phyloP scores from a whole-genome alignment of 2,329 filamentous ascomycete genomes.

The Pyricularia grisea region DNA sequence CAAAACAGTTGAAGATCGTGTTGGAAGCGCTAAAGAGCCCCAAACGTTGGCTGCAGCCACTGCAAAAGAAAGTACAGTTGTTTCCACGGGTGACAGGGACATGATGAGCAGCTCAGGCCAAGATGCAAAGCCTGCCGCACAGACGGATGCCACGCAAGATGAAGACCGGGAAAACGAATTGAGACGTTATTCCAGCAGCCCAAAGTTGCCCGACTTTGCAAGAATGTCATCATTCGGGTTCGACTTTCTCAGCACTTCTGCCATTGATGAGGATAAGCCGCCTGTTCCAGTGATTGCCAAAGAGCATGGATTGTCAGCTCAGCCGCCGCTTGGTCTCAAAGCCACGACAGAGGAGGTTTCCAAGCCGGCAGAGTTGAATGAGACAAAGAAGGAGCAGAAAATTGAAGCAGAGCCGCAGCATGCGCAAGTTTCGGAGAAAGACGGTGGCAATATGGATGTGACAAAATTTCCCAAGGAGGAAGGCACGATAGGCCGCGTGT shows the following conservation, averaged over 20 bases:
- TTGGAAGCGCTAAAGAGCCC: constrained; percentile 14
- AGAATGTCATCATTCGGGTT: constrained; percentile 52
- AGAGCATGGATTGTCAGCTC: background rate
- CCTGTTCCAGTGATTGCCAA: constrained; percentile 12
- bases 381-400: background rate
- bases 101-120: background rate
- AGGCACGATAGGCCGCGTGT: background rate
- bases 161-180: constrained; percentile 12
- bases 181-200: constrained; percentile 38
- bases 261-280: constrained; percentile 8
- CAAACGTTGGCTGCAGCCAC: background rate
- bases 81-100: constrained; percentile 2
- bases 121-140: background rate
- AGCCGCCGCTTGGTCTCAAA: background rate
- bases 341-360: background rate
- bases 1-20: background rate
- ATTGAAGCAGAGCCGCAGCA: background rate
- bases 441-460: background rate
- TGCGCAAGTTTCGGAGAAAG: background rate
- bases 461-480: background rate
- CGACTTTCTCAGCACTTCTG: constrained; percentile 35
- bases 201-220: constrained; percentile 46
- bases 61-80: background rate
- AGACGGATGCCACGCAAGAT: constrained; percentile 5
- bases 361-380: background rate